phyloP scores from a whole-genome alignment of 1,284 basidiomycete genomes.

The Ustilago lituana region DNA sequence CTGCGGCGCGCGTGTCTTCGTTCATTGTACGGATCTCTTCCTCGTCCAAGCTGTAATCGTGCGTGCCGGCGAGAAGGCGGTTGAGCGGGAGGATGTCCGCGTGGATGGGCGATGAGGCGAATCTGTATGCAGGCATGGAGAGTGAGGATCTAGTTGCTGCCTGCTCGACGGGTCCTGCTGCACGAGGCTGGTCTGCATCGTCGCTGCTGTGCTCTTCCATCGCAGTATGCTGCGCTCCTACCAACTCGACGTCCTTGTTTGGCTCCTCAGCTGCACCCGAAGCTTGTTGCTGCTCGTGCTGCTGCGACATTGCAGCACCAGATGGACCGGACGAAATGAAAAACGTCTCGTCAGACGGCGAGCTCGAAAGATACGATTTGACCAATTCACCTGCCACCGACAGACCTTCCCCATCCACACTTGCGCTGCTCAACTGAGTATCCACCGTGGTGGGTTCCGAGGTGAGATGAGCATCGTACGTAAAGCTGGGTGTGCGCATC shows the following conservation, averaged over 20 bases:
- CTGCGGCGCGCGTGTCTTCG: conserved; percentile 36
- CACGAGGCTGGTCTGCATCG: neutral
- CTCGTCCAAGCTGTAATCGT: conserved; percentile 30
- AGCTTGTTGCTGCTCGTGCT: neutral
- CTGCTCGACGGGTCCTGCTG: neutral
- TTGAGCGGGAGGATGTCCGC: neutral
- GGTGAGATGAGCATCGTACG: conserved; percentile 24
- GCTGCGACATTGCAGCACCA: neutral
- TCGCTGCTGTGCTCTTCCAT: neutral
- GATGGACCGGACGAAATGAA: conserved; percentile 10
- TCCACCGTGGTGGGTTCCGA: conserved; percentile 33
- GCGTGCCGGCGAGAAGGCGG: conserved; percentile 14
- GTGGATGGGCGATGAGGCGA: conserved; percentile 21
- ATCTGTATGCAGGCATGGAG: conserved; percentile 14
- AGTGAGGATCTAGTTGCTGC: neutral
- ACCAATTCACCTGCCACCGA: conserved; percentile 23
- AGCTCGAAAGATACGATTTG: conserved; percentile 27
- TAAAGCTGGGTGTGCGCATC: conserved; percentile 17
- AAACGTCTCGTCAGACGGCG: conserved; percentile 27
- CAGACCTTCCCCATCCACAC: conserved; percentile 6
- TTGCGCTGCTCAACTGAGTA: conserved; percentile 29
- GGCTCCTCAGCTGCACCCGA: neutral
- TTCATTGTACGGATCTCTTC: conserved; percentile 46
- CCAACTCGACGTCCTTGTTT: too few species aligned
- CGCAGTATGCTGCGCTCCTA: neutral